A percentile compares a stretch with the other conserved stretches of the same genome.
Evolutionary conservation across 1,284 basidiomycete genomes (phyloP).

Genomic region (Lentinula novae-zelandiae): DNA sequence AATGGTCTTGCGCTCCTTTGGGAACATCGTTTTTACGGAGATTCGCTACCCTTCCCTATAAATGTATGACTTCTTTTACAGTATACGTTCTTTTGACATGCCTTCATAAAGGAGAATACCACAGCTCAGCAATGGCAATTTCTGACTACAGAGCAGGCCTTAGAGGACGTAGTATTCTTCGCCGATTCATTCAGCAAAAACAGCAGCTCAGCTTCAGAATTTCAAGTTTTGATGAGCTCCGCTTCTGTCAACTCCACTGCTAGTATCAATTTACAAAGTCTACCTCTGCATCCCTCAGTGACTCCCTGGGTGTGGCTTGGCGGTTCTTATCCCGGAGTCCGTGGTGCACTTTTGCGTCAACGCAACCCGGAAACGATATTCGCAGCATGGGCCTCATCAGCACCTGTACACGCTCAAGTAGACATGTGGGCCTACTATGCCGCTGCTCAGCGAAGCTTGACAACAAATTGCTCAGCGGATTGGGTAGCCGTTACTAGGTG

Average conservation of each 20-base stretch:
- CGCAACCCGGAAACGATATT: conserved; percentile 45
- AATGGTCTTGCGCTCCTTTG: conserved; percentile 48
- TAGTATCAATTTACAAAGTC: conserved; percentile 18
- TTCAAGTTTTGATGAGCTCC: background rate
- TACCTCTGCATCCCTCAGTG: conserved; percentile 36
- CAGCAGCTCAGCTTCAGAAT: background rate
- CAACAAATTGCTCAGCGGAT: conserved; percentile 50
- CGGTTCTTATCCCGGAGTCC: conserved; percentile 44
- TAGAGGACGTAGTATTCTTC: conserved; percentile 57
- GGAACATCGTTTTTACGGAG: conserved; percentile 57
- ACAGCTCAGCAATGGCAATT: conserved; percentile 52
- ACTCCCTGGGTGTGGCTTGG: conserved; percentile 48
- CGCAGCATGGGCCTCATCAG: conserved; percentile 47
- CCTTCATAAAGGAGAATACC: conserved; percentile 35
- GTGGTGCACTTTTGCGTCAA: conserved; percentile 36
- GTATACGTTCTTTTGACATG: background rate
- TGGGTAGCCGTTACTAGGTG: conserved; percentile 43
- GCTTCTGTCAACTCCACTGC: conserved; percentile 12
- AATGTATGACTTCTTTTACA: conserved; percentile 29
- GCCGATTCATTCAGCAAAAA: conserved; percentile 39
- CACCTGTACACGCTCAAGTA: conserved; percentile 45
- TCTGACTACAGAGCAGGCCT: conserved; percentile 53
- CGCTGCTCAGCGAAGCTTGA: conserved; percentile 45
- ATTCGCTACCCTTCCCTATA: conserved; percentile 47
- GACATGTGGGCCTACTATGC: conserved; percentile 50